Base-by-base conservation (phyloP, 2,329 filamentous ascomycete species). In the Colletotrichum destructivum region DNA sequence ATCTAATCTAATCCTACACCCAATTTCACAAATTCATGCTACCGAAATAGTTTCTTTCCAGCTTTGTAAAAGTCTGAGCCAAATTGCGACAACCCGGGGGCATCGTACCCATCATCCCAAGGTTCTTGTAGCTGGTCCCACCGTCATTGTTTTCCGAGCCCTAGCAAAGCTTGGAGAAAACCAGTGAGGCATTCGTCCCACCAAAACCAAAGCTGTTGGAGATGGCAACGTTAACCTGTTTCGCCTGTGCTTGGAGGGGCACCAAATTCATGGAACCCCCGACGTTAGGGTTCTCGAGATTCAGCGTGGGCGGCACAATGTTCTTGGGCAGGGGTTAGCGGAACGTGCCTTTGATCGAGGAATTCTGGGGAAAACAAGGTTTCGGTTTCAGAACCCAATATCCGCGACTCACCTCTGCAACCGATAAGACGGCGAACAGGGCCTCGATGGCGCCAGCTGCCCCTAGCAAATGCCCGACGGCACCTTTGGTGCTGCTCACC, bases 121-220 rank as follows among this genome's bases (percentile, higher is more conserved):
- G 16, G 38, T 59, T 67, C 15, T 66, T 67, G 31, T 9, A 9
- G 31, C 52, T 12, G 21, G 26, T 35, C 8, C 6, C 31, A 38
- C 44, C 47, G 62, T 49, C 42, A 62, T 26, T 35, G 31, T 55
- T 46, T n/a, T 51, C 18, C 26, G 31, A 8, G 5, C n/a, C 55
- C 47, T 61, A 73, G 15, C 23, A 61, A 23, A 62, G 57, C 18
- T 74, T 75, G 9, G 88, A 88, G 77, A 98, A 96, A 63, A 95
- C 95, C 47, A 99, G 84, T 65, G 91, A 95, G 52, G 96, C 95
- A 83, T 99, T 99, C 1, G 96, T 98, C 18, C 96, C 96, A 13
- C 96, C 96, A 84, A 99, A 99, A 0, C 96, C 96, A 83, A 99
- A 99, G 80, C 96, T 98, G 78, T 99, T 99, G 4, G 94, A 96